Evolutionary conservation across 768 basidiomycete genomes (phyloP).

Genomic region (Collybiopsis luxurians): DNA sequence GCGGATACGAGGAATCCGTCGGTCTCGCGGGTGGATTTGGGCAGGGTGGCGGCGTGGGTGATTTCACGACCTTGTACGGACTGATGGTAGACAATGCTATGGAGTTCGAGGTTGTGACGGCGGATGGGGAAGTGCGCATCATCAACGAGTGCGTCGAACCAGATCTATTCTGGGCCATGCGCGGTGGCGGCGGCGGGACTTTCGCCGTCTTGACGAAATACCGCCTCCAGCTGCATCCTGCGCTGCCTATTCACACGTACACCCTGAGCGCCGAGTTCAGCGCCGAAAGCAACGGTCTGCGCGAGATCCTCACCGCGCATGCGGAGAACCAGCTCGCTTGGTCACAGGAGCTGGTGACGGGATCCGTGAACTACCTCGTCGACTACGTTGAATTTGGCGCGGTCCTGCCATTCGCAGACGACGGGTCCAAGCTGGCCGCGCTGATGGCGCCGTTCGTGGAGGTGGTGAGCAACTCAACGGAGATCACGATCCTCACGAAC

Average conservation of each 20-base stretch:
- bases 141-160: slow-evolving; percentile 37
- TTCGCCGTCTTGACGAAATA: slow-evolving; percentile 40
- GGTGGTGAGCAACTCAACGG: no score
- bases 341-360: no score
- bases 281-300: not conserved
- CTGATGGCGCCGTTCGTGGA: no score
- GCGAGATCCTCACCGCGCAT: no score
- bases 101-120: slow-evolving; percentile 41
- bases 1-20: no score
- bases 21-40: no score
- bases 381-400: no score
- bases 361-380: no score
- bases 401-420: no score
- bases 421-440: no score
- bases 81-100: slow-evolving; percentile 14
- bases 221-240: not conserved
- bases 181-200: slow-evolving; percentile 50
- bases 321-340: no score
- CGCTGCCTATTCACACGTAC: not conserved
- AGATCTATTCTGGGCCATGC: slow-evolving; percentile 53
- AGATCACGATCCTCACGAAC: no score
- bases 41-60: slow-evolving; percentile 7
- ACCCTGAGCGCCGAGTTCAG: not conserved
- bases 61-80: not conserved
- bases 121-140: slow-evolving; percentile 35